phyloP scores from a whole-genome alignment of 768 basidiomycete genomes.

The Megacollybia marginata region DNA sequence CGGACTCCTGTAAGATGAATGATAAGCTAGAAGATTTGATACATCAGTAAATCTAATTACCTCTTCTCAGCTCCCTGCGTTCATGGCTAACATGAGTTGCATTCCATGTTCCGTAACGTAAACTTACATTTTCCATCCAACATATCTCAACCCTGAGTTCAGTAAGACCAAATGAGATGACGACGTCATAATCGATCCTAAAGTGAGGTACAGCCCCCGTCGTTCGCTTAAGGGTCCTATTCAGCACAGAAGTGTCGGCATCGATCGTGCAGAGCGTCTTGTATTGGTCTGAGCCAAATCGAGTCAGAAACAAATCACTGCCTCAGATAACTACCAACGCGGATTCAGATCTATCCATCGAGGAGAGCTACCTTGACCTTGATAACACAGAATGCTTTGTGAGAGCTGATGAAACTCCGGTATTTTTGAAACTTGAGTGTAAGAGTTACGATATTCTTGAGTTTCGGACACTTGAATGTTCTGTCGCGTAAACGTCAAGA shows the following conservation, averaged over 20 bases:
- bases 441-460: slow-evolving; percentile 34
- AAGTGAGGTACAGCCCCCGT: slow-evolving; percentile 15
- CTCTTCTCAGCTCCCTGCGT: slow-evolving; percentile 23
- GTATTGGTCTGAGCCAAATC: neutral
- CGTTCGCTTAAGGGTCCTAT: neutral
- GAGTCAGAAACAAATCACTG: neutral
- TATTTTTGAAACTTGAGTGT: slow-evolving; percentile 14
- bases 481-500: too few species aligned
- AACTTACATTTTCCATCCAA: slow-evolving; percentile 40
- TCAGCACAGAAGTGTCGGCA: slow-evolving; percentile 2
- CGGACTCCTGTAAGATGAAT: too few species aligned
- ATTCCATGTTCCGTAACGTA: slow-evolving; percentile 22
- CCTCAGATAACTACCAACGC: slow-evolving; percentile 11
- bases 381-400: slow-evolving; percentile 18
- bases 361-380: slow-evolving; percentile 15
- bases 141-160: slow-evolving; percentile 45
- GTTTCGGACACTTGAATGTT: slow-evolving; percentile 37
- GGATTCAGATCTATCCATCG: slow-evolving; percentile 23
- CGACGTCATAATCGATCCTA: slow-evolving; percentile 30
- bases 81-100: slow-evolving; percentile 24
- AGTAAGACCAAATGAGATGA: slow-evolving; percentile 45
- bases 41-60: slow-evolving; percentile 9
- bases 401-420: slow-evolving; percentile 15
- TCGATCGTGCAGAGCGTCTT: slow-evolving; percentile 1
- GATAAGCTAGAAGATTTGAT: too few species aligned